Evolutionary conservation across 768 basidiomycete genomes (phyloP).

Genomic region (Chalciporus sphaerocephalus): DNA sequence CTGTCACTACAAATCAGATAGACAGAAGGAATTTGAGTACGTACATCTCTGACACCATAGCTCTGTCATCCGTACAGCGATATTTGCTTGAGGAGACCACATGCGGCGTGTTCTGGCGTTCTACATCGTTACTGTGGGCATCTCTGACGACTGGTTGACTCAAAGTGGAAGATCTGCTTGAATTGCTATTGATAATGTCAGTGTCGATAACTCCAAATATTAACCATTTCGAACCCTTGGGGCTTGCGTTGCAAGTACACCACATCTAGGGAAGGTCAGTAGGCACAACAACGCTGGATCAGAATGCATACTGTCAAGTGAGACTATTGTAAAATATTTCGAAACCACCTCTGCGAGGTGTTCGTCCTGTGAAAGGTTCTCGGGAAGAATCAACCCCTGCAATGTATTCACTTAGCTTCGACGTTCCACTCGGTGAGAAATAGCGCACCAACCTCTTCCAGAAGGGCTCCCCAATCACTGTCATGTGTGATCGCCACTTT

Average conservation of each 20-base stretch:
- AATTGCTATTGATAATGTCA: conserved; percentile 4
- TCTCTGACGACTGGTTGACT: background rate
- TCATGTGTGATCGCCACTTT: conserved; percentile 25
- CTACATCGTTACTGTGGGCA: background rate
- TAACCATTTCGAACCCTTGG: conserved; percentile 7
- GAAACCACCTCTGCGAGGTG: conserved; percentile 10
- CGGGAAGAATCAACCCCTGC: conserved; percentile 10
- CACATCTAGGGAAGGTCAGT: conserved; percentile 16
- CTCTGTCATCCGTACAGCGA: conserved; percentile 15
- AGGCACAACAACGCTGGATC: background rate
- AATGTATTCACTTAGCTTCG: background rate
- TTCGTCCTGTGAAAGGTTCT: conserved; percentile 10
- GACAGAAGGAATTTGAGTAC: background rate
- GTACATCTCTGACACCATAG: conserved; percentile 5
- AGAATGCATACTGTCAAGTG: conserved; percentile 10
- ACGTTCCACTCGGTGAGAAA: too few species aligned
- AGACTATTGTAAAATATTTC: conserved; percentile 9
- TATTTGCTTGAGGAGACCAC: conserved; percentile 23
- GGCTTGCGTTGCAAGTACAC: conserved; percentile 13
- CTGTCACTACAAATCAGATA: background rate
- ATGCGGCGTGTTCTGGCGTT: conserved; percentile 13
- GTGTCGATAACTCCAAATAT: background rate
- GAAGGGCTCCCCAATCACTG: conserved; percentile 17
- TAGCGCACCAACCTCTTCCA: conserved; percentile 16
- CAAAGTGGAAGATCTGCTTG: background rate